Conservation (phyloP, 2,329 filamentous ascomycete genomes). For the Fusarium caatingaense region DNA sequence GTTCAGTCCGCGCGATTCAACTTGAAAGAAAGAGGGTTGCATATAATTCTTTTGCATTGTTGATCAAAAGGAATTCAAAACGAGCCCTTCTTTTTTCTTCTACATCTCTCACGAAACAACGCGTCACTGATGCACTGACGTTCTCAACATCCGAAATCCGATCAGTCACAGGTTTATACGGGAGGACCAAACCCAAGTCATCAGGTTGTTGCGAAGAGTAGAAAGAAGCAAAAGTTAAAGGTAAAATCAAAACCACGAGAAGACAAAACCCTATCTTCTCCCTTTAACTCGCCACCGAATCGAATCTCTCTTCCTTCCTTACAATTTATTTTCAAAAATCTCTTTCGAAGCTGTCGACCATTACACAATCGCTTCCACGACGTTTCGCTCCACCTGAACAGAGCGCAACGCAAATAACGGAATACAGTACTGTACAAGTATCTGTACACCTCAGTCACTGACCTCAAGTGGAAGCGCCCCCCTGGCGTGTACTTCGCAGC, state of each 20-base stretch:
- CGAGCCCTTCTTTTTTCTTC: not conserved
- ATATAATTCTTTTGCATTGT: not conserved
- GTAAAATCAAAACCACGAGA: not conserved
- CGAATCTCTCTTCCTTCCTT: not conserved
- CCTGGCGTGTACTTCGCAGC: slow-evolving; percentile 25
- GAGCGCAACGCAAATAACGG: slow-evolving; percentile 2
- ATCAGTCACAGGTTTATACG: slow-evolving; percentile 22
- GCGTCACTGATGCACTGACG: slow-evolving; percentile 9
- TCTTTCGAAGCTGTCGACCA: slow-evolving; percentile 1
- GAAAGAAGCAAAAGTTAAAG: slow-evolving; percentile 17
- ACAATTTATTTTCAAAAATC: not conserved
- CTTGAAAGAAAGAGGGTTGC: not conserved
- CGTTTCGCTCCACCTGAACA: slow-evolving; percentile 30
- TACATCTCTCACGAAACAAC: not conserved
- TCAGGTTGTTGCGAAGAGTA: slow-evolving; percentile 18
- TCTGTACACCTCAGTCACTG: slow-evolving; percentile 3
- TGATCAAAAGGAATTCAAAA: slow-evolving; percentile 3
- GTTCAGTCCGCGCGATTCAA: not conserved
- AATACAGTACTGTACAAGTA: not conserved
- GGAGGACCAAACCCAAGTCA: slow-evolving; percentile 12
- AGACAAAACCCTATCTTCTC: not conserved
- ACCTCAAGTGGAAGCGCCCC: slow-evolving; percentile 9
- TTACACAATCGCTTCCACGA: slow-evolving; percentile 36
- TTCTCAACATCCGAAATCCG: slow-evolving; percentile 1
- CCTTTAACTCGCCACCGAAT: not conserved